Evolutionary conservation across 345 rosid species (phyloP).

Genomic region (Dimocarpus longan): DNA sequence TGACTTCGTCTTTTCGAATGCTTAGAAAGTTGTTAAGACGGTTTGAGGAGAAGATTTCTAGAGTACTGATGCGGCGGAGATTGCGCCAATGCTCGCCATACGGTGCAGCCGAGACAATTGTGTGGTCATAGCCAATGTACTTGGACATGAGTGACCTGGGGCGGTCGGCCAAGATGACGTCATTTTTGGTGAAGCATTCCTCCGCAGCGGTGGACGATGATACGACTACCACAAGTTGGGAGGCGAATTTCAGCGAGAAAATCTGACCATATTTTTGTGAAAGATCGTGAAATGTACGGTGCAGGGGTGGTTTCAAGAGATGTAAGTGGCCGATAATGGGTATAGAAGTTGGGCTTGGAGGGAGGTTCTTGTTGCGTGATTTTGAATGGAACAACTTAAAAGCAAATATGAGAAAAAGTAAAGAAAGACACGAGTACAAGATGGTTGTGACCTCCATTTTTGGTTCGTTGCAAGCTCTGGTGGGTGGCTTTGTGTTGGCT

Average conservation of each 20-base stretch:
- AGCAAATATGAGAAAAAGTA: slow-evolving; percentile 15
- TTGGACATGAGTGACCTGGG: slow-evolving; percentile 28
- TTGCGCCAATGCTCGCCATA: slow-evolving; percentile 77
- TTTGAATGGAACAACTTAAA: slow-evolving; percentile 10
- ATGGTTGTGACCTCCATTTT: background rate
- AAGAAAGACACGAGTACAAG: background rate
- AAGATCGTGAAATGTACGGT: slow-evolving; percentile 21
- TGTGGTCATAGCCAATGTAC: slow-evolving; percentile 45
- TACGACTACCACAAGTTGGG: slow-evolving; percentile 33
- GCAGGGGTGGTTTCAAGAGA: slow-evolving; percentile 34
- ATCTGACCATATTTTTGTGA: slow-evolving; percentile 46
- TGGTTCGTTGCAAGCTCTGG: background rate
- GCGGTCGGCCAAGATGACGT: slow-evolving; percentile 48
- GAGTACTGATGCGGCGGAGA: slow-evolving; percentile 51
- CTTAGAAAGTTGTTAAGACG: slow-evolving; percentile 41
- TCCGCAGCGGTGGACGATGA: slow-evolving; percentile 38
- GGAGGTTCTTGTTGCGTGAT: slow-evolving; percentile 26
- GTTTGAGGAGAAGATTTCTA: slow-evolving; percentile 51
- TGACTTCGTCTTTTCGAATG: slow-evolving; percentile 51
- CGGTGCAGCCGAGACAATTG: slow-evolving; percentile 30
- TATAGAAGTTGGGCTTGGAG: slow-evolving; percentile 44
- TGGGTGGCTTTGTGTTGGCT: background rate
- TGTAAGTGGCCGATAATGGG: slow-evolving; percentile 52
- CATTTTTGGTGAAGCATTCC: slow-evolving; percentile 62
- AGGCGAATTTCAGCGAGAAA: slow-evolving; percentile 44